Base-by-base conservation (phyloP, 441 rosid genomes). In the Francoa sonchifolia region DNA sequence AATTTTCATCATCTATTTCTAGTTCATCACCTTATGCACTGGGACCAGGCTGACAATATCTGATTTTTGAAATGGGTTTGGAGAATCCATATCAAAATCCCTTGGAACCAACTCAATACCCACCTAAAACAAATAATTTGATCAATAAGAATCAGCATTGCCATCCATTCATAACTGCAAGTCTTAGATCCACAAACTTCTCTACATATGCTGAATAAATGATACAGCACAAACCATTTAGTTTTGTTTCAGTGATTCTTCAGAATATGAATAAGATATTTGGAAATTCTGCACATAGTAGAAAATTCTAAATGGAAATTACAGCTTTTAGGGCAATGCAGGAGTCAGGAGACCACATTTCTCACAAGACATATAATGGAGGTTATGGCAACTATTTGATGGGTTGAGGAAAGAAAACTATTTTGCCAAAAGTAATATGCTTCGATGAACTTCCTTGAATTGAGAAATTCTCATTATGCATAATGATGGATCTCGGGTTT, bases 11-110 rank as follows among this genome's bases (percentile, higher is more conserved):
- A 27, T 12, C 17, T n/a, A n/a, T n/a, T n/a, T n/a, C n/a, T n/a
- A 37, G 4, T 37, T 42, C 55, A 22, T 67, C 64, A 74, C 92
- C 92, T 80, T 80, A 47, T 74, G 74, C 35, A 80, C 75, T 48
- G 92, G 92, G 59, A 80, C 77, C 77, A 80, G 70, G 69, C 92
- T 74, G 63, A 80, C 62, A 39, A 80, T 72, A 63, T 80, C 92
- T 2, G 67, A 62, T 56, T 72, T 81, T 66, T 63, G 62, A 48
- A 81, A 81, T 16, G 92, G 86, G 17, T 41, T 52, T 59, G 83
- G 55, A 31, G 67, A 66, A 49, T 77, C 92, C 74, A 81, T 63
- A 50, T 72, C 86, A 48, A 69, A 81, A 60, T 81, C 92, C 63
- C 76, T 70, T 4, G 92, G 92, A 60, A 68, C 78, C 59, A 81